Percentiles rank a stretch among this genome's conserved stretches.
phyloP scores from a whole-genome alignment of 2,329 filamentous ascomycete genomes.

The Fusarium graminum region DNA sequence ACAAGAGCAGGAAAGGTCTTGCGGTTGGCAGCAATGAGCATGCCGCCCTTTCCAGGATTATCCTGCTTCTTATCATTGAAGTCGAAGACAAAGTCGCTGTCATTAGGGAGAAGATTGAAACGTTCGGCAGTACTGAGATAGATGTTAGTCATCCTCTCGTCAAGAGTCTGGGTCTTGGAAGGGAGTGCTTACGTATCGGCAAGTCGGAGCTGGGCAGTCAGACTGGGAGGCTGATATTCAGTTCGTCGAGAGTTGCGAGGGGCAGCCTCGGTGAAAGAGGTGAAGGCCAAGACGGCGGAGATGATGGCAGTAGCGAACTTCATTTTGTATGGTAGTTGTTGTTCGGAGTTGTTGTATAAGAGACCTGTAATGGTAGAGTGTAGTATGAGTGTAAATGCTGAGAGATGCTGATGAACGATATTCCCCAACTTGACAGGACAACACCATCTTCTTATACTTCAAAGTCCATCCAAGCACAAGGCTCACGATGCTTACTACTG shows the following conservation, averaged over 20 bases:
- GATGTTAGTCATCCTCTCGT: slow-evolving; percentile 29
- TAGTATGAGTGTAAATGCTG: not conserved
- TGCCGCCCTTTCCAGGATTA: slow-evolving; percentile 56
- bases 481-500: slow-evolving; percentile 11
- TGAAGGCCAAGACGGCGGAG: slow-evolving; percentile 57
- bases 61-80: slow-evolving; percentile 55
- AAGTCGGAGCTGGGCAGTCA: slow-evolving; percentile 56
- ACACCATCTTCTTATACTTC: slow-evolving; percentile 44
- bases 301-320: slow-evolving; percentile 50
- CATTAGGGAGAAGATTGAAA: slow-evolving; percentile 58
- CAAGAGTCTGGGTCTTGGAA: not conserved
- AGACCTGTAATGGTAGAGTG: slow-evolving; percentile 13
- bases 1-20: slow-evolving; percentile 69
- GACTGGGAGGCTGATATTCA: slow-evolving; percentile 45
- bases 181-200: slow-evolving; percentile 54
- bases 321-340: slow-evolving; percentile 50
- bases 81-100: slow-evolving; percentile 64
- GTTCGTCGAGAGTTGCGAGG: slow-evolving; percentile 37
- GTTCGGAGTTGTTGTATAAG: not conserved
- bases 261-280: slow-evolving; percentile 51
- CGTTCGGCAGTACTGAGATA: slow-evolving; percentile 57
- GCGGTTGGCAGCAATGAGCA: slow-evolving; percentile 66
- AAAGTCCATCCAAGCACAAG: slow-evolving; percentile 13
- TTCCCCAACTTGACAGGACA: slow-evolving; percentile 30
- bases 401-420: slow-evolving; percentile 38